phyloP scores from a whole-genome alignment of 139 green algal genomes.

The Eudorina sp. region DNA sequence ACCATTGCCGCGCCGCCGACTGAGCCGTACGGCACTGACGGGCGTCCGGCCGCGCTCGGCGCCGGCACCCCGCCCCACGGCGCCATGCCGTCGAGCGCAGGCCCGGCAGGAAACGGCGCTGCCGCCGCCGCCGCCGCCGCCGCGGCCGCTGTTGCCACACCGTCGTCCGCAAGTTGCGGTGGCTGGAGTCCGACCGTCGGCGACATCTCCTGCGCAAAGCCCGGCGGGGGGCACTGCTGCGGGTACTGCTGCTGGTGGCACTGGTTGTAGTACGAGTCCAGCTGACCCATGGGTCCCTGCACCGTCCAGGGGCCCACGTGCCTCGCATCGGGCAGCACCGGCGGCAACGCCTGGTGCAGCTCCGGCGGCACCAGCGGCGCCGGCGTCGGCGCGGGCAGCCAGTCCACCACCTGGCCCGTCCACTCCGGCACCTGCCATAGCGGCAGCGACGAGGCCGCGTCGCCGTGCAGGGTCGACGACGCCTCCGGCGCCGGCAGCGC shows the following conservation, averaged over 20 bases:
- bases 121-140: background rate
- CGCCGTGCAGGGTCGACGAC: no score
- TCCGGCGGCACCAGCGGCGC: background rate
- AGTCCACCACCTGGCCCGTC: no score
- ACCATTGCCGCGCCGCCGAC: no score
- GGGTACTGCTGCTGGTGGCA: background rate
- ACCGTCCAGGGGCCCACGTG: conserved; percentile 9
- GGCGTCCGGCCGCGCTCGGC: no score
- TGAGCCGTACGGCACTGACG: no score
- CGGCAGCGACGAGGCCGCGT: no score
- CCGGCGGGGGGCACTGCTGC: background rate
- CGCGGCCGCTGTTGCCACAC: background rate
- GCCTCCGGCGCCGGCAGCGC: no score
- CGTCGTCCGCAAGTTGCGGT: no score
- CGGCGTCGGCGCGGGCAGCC: background rate
- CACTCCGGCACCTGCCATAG: no score
- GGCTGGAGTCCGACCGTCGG: background rate
- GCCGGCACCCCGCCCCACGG: no score
- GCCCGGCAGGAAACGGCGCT: no score
- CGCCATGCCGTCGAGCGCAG: no score
- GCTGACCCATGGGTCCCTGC: conserved; percentile 20
- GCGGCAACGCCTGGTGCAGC: conserved; percentile 6
- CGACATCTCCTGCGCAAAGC: background rate
- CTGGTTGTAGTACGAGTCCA: conserved; percentile 27
- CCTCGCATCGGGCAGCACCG: background rate